phyloP scores from a whole-genome alignment of 306 rosid genomes.

The Mimosa bimucronata region DNA sequence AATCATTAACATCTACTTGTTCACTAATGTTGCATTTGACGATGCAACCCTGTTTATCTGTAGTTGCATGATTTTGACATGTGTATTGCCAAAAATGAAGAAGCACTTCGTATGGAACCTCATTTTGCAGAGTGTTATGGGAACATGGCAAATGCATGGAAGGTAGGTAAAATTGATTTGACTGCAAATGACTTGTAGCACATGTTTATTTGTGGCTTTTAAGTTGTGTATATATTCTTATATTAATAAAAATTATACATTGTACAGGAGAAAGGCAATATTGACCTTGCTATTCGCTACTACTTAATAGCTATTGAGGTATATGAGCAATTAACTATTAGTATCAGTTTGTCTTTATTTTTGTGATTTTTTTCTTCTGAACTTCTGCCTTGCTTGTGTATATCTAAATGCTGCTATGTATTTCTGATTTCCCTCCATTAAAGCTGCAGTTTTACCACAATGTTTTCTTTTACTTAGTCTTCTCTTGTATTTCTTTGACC shows the following conservation, averaged over 20 bases:
- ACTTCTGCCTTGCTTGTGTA: not conserved
- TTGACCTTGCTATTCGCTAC: conserved; percentile 40
- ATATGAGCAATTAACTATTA: not conserved
- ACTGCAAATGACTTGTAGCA: not conserved
- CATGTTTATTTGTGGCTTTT: conserved; percentile 4
- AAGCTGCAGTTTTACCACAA: not conserved
- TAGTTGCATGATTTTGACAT: conserved; percentile 95
- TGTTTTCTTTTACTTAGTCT: not conserved
- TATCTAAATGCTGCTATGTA: no score
- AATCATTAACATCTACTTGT: not conserved
- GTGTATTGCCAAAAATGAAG: conserved; percentile 95
- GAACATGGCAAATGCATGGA: conserved; percentile 99
- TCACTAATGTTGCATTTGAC: conserved; percentile 7
- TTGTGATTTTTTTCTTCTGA: not conserved
- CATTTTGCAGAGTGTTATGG: conserved; percentile 98
- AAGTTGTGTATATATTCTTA: conserved; percentile 28
- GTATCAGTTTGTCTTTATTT: not conserved
- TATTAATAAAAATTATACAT: conserved; percentile 17
- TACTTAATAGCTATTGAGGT: conserved; percentile 98
- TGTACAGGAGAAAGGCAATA: conserved; percentile 22
- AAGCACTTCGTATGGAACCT: conserved; percentile 86
- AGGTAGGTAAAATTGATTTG: conserved; percentile 49
- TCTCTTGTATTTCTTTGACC: conserved; percentile 13
- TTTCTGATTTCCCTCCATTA: no score
- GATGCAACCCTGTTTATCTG: not conserved